Evolutionary conservation across 352 stramenopile species (phyloP).

Genomic region (Pythium biforme): DNA sequence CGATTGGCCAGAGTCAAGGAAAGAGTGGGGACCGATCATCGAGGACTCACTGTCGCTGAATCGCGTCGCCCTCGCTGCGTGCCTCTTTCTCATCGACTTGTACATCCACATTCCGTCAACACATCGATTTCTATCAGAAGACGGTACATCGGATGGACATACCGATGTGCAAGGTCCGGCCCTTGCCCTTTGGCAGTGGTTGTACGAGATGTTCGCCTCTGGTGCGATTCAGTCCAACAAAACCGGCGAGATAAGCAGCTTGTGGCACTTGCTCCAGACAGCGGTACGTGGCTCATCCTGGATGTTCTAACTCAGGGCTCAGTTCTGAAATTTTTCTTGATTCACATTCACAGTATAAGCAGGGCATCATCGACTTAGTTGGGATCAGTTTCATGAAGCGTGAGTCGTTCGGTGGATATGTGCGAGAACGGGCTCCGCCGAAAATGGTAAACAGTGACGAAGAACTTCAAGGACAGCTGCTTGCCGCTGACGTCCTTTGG

Average conservation of each 20-base stretch:
- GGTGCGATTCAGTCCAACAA: slow-evolving; percentile 19
- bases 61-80: slow-evolving; percentile 42
- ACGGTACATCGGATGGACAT: neutral
- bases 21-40: slow-evolving; percentile 15
- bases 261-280: slow-evolving; percentile 60
- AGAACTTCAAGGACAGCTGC: slow-evolving; percentile 15
- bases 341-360: slow-evolving; percentile 18
- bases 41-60: slow-evolving; percentile 34
- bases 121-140: slow-evolving; percentile 38
- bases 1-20: slow-evolving; percentile 2
- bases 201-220: slow-evolving; percentile 39
- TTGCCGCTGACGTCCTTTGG: slow-evolving; percentile 25
- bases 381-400: slow-evolving; percentile 15
- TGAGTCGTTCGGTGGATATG: slow-evolving; percentile 17
- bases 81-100: slow-evolving; percentile 76
- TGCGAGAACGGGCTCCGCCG: slow-evolving; percentile 18
- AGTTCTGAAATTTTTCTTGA: neutral
- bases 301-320: neutral
- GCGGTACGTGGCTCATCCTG: slow-evolving; percentile 27
- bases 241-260: slow-evolving; percentile 26
- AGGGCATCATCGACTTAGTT: slow-evolving; percentile 18
- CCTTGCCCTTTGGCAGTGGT: slow-evolving; percentile 54
- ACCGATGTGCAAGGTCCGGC: slow-evolving; percentile 29
- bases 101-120: slow-evolving; percentile 68
- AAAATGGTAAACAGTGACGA: slow-evolving; percentile 10